Conservation (phyloP, 345 rosid genomes). For the Gossypium australe region DNA sequence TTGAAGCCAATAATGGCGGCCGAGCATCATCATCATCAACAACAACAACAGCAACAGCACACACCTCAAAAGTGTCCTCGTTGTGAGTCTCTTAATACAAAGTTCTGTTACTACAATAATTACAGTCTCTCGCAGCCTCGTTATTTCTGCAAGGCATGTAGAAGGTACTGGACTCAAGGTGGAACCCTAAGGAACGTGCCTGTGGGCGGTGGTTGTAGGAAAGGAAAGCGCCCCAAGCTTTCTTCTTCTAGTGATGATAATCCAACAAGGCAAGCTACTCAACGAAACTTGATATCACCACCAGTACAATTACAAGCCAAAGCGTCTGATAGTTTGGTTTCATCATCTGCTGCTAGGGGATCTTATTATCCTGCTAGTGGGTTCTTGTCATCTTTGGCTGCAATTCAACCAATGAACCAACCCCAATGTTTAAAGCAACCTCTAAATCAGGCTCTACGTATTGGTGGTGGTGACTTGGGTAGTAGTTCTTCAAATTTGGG, state of each 20-base stretch:
- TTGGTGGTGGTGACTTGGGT: constrained; percentile 14
- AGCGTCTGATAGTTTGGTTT: constrained; percentile 17
- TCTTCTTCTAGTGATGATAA: constrained; percentile 19
- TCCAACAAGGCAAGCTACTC: neutral
- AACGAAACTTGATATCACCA: constrained; percentile 1
- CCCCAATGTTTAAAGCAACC: constrained; percentile 18
- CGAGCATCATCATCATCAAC: constrained; percentile 9
- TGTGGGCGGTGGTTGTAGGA: constrained; percentile 62
- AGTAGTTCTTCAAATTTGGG: constrained; percentile 28
- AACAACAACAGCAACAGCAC: constrained; percentile 19
- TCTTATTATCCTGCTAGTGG: constrained; percentile 30
- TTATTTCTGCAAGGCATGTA: constrained; percentile 62
- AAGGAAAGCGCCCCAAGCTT: constrained; percentile 42
- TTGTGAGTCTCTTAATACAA: constrained; percentile 57
- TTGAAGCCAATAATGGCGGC: constrained; percentile 17
- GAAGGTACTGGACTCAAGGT: constrained; percentile 70
- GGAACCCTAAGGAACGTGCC: constrained; percentile 71
- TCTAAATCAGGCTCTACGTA: constrained; percentile 15
- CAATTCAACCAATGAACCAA: constrained; percentile 24
- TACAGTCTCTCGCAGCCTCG: constrained; percentile 71
- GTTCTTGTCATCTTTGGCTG: constrained; percentile 31
- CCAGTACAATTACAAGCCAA: constrained; percentile 2
- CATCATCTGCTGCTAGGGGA: constrained; percentile 18
- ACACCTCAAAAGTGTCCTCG: constrained; percentile 55
- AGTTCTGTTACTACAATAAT: constrained; percentile 72